A percentile compares a stretch with the other conserved stretches of the same genome.
Evolutionary conservation across 768 basidiomycete genomes (phyloP).

Genomic region (Boletus reticuloceps): DNA sequence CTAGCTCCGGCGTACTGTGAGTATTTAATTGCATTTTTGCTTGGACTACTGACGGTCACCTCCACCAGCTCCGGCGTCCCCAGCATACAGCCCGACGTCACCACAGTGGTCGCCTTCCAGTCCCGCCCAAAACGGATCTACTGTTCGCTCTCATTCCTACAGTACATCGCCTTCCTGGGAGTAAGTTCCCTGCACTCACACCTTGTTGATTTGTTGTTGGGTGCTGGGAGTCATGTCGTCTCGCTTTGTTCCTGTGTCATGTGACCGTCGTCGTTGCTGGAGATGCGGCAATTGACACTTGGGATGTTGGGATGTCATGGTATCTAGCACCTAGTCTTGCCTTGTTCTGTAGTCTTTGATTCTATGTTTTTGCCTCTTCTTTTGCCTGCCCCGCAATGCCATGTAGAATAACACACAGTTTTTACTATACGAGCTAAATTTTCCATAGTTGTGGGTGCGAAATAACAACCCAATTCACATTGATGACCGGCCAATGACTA

Average conservation of each 20-base stretch:
- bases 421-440: constrained; percentile 9
- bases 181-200: constrained; percentile 20
- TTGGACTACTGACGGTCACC: constrained; percentile 14
- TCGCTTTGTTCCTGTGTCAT: constrained; percentile 2
- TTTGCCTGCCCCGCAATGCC: constrained; percentile 28
- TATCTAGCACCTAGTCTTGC: constrained; percentile 24
- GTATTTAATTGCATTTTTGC: constrained; percentile 19
- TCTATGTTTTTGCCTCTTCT: constrained; percentile 5
- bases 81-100: constrained; percentile 83
- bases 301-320: constrained; percentile 10
- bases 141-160: constrained; percentile 41
- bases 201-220: constrained; percentile 10
- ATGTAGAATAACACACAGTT: constrained; percentile 35
- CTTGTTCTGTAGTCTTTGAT: constrained; percentile 12
- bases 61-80: constrained; percentile 70
- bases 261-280: constrained; percentile 5
- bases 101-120: constrained; percentile 83
- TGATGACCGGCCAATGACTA: too few relatives aligned
- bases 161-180: constrained; percentile 54
- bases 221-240: constrained; percentile 11
- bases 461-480: neutral
- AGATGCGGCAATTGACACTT: constrained; percentile 1
- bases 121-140: constrained; percentile 56
- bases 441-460: constrained; percentile 3
- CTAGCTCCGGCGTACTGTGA: constrained; percentile 81